A percentile compares a stretch with the other conserved stretches of the same genome.
Evolutionary conservation across 2,329 filamentous ascomycete species (phyloP).

Genomic region (Pestalotiopsis sp.): DNA sequence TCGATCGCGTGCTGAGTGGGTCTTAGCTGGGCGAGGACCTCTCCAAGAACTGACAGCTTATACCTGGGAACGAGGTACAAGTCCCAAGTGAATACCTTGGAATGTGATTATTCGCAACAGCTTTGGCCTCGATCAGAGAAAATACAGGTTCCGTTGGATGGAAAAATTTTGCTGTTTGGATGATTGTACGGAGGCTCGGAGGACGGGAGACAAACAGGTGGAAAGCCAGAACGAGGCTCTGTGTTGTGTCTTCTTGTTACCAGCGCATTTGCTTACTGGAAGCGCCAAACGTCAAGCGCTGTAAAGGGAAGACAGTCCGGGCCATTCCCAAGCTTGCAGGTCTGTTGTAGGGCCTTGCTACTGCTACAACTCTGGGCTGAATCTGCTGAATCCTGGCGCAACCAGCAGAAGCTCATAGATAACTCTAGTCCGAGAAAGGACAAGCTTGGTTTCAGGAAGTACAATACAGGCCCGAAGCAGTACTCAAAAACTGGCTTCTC

Average conservation of each 20-base stretch:
- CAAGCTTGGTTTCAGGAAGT: background rate
- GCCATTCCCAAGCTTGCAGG: background rate
- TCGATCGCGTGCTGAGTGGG: conserved; percentile 8
- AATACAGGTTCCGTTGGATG: background rate
- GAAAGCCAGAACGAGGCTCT: background rate
- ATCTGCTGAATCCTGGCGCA: background rate
- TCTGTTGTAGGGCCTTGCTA: background rate
- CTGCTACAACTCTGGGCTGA: background rate
- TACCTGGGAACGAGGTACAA: background rate
- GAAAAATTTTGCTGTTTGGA: background rate
- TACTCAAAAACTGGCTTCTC: too few relatives aligned
- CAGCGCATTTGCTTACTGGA: background rate
- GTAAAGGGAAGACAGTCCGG: background rate
- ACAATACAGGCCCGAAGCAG: background rate
- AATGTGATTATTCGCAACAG: background rate
- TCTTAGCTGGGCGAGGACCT: background rate
- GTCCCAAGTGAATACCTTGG: background rate
- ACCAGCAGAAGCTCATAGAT: conserved; percentile 9
- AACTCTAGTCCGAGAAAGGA: background rate
- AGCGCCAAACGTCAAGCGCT: background rate
- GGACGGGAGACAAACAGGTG: background rate
- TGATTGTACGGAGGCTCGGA: background rate
- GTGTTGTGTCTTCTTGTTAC: background rate
- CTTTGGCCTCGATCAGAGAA: background rate
- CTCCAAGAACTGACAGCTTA: background rate